Base-by-base conservation (phyloP, 2,329 filamentous ascomycete species). In the Beauveria sp. region DNA sequence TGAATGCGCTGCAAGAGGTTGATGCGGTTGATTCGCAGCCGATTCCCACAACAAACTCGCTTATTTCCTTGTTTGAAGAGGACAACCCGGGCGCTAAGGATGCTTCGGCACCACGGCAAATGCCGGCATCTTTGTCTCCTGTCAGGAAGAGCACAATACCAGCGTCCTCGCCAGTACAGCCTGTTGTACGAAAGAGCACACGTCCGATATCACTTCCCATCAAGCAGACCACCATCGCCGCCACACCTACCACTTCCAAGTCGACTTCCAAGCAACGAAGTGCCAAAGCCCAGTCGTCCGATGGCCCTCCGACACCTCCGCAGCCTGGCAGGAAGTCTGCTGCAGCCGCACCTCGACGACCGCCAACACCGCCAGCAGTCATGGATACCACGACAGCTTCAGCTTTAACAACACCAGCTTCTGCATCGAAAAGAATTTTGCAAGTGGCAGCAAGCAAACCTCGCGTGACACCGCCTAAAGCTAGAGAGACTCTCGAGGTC, bases 41-140 rank as follows among this genome's bases (percentile, higher is more conserved):
- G 6, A 86, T 89, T 55, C 76, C 82, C 26, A 80, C 87, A 0
- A 87, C 87, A 0, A 84, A 78, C 3, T 82, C 85, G 5, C 76
- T 91, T 22, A 86, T 91, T 59, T 82, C 82, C 45, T 79, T 90
- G 75, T 91, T 91, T 66, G 88, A 92, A 72, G 50, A 5, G 30
- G 58, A 55, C 14, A 34, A 42, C 14, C 5, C 30, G 10, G 26
- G 9, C 16, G 77, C 64, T 79, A 75, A 47, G 65, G 61, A 64
- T 63, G 22, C 55, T 66, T 64, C 18, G 66, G 65, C n/a, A 72
- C 75, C 50, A 72, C 73, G 3, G 67, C 71, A 6, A 77, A 76
- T 47, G 20, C 26, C 53, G 38, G 26, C 18, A n/a, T 58, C 34
- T 16, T 38, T 6, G 12, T 38, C 34, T 38, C 34, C 34, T 38